A percentile compares a stretch with the other conserved stretches of the same genome.
These are phyloP conservation scores for Trametes cubensis DNA, from an alignment of 768 basidiomycete species.

Conservation along the genomic window DNA sequence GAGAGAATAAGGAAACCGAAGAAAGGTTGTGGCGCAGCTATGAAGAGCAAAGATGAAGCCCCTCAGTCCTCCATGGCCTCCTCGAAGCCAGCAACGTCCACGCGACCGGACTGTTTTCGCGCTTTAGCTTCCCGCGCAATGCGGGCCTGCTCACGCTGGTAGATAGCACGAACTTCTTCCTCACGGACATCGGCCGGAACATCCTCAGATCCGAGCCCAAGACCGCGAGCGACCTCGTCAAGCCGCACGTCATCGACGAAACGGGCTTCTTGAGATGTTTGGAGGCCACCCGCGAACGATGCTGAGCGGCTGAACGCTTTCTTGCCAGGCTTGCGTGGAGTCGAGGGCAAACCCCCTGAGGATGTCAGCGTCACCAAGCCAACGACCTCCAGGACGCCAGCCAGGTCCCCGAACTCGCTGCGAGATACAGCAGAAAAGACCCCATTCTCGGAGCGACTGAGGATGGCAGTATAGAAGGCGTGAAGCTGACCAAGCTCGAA, in stretches of 20 bases:
- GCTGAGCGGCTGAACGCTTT: constrained; percentile 57
- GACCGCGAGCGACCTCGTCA: constrained; percentile 71
- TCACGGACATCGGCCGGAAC: constrained; percentile 43
- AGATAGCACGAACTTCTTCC: constrained; percentile 56
- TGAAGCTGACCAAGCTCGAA: constrained; percentile 67
- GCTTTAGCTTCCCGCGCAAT: constrained; percentile 47
- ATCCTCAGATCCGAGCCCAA: constrained; percentile 49
- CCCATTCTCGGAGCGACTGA: constrained; percentile 56
- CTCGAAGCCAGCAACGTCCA: constrained; percentile 37
- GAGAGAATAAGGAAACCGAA: constrained; percentile 20
- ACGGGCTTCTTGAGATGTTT: constrained; percentile 46
- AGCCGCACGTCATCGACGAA: constrained; percentile 64
- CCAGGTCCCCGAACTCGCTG: constrained; percentile 75
- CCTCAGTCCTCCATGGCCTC: constrained; percentile 49
- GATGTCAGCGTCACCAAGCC: constrained; percentile 57
- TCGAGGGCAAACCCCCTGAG: constrained; percentile 32
- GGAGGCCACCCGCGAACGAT: constrained; percentile 51
- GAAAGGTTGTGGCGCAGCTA: background rate
- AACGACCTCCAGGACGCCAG: constrained; percentile 71
- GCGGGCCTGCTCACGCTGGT: constrained; percentile 52
- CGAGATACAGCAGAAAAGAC: constrained; percentile 68
- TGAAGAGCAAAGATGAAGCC: background rate
- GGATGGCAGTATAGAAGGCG: constrained; percentile 60
- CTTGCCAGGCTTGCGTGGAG: constrained; percentile 51
- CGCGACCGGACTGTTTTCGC: constrained; percentile 31